Conservation (phyloP, 176 grass and related monocot species). For the Oryza punctata region DNA sequence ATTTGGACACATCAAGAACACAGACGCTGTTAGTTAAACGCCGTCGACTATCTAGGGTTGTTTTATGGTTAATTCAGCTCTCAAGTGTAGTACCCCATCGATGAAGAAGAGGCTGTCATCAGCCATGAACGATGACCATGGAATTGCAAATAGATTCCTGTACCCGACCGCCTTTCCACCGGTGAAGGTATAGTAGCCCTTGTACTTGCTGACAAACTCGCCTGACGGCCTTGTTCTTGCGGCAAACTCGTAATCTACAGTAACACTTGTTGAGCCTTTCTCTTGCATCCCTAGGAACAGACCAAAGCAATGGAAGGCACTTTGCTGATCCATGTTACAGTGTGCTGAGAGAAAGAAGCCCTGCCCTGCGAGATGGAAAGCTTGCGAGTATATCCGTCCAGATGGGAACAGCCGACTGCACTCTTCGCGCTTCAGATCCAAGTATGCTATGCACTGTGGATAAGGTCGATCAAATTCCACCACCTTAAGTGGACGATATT, state of each 20-base stretch:
- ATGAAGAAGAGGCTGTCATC: constrained; percentile 97
- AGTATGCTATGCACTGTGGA: constrained; percentile 85
- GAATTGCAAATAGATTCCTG: constrained; percentile 87
- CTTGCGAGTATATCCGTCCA: constrained; percentile 88
- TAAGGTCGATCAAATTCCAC: constrained; percentile 88
- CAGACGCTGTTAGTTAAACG: constrained; percentile 32
- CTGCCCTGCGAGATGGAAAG: constrained; percentile 89
- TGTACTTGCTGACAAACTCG: constrained; percentile 94
- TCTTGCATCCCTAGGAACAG: constrained; percentile 98
- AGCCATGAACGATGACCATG: constrained; percentile 88
- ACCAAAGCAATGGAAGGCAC: constrained; percentile 82
- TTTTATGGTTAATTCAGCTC: constrained; percentile 89
- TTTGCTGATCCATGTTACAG: constrained; percentile 88
- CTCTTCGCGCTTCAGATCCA: constrained; percentile 89
- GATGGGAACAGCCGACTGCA: constrained; percentile 77
- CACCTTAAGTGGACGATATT: constrained; percentile 93
- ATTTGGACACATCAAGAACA: constrained; percentile 6
- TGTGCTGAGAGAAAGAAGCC: constrained; percentile 98
- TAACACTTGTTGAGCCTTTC: constrained; percentile 89
- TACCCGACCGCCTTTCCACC: constrained; percentile 94
- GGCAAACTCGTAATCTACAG: constrained; percentile 91
- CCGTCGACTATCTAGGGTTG: constrained; percentile 48
- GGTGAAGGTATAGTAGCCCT: constrained; percentile 91
- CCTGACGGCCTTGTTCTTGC: constrained; percentile 76
- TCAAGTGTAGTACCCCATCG: constrained; percentile 77